Base-by-base conservation (phyloP, 2,329 filamentous ascomycete genomes). In the Huntiella omanensis region DNA sequence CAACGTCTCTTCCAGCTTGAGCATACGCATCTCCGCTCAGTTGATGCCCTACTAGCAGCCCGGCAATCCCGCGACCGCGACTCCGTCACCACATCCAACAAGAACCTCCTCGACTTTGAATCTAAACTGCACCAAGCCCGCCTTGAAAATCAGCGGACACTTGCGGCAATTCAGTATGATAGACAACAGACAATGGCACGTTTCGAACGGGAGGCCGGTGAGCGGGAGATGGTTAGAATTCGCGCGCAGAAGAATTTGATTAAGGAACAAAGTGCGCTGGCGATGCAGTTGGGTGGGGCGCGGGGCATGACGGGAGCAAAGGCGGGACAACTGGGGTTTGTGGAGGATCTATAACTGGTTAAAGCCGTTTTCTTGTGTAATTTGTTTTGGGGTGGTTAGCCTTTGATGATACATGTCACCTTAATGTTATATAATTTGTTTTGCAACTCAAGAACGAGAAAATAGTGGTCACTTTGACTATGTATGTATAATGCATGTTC, bases 171-270 rank as follows among this genome's bases (percentile, higher is more conserved):
- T 16, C 57, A 66, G 15, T 58, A 63, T 41, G 71, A 75, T 56
- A 55, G 71, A 8, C 65, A 70, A 54, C 67, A 70, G 52, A 48
- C 71, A 2, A 44, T 44, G 40, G 69, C 73, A 46, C 55, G 59
- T 8, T 54, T 73, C 12, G 70, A 75, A 45, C 55, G 59, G 17
- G 60, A 58, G 8, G 62, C 66, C 10, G 69, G 73, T 33, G 56
- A 58, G 32, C 57, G 71, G 16, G 59, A 70, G 40, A 61, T 62
- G 51, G 60, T 55, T 33, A 55, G 70, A 12, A 56, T 75, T 6
- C 61, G 63, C 45, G 66, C 70, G 55, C 71, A 75, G 57, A 65
- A 63, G 58, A 68, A 62, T 55, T 55, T 75, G 43, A 68, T 75
- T 2, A 68, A 74, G 43, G 61, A 59, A 37, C 62, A 64, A 54